Percentiles rank a stretch among this genome's conserved stretches.
Conservation (phyloP, 805 yeast species). For the Starmerella sp. region DNA sequence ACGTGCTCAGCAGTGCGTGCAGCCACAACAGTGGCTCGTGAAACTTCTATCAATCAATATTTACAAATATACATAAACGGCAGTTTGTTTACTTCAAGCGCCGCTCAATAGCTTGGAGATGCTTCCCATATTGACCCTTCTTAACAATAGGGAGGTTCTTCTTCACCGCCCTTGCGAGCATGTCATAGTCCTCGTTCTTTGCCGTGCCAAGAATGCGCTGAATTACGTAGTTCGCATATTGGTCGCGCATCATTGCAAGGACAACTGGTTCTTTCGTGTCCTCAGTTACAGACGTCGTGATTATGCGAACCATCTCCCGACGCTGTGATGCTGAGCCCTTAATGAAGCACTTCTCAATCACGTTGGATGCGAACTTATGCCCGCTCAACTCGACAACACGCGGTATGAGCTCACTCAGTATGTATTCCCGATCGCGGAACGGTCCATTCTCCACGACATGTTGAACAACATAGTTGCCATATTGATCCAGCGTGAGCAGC, state of each 20-base stretch:
- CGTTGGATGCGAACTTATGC: slow-evolving; percentile 96
- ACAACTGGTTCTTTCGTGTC: slow-evolving; percentile 37
- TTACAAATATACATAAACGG: not conserved
- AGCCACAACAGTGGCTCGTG: too few species aligned
- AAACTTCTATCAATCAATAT: not conserved
- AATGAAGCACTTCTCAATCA: slow-evolving; percentile 85
- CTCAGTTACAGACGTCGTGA: slow-evolving; percentile 27
- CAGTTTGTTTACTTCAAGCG: slow-evolving; percentile 17
- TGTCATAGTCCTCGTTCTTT: slow-evolving; percentile 53
- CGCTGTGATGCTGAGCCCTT: slow-evolving; percentile 58
- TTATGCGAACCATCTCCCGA: slow-evolving; percentile 50
- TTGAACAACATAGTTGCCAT: slow-evolving; percentile 95
- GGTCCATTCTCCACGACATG: slow-evolving; percentile 81
- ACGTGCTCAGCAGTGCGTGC: too few species aligned
- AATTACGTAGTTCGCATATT: slow-evolving; percentile 93
- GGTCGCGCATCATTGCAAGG: slow-evolving; percentile 93
- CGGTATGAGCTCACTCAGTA: slow-evolving; percentile 57
- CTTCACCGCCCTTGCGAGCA: slow-evolving; percentile 62
- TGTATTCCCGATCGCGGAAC: slow-evolving; percentile 43
- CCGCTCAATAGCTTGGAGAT: slow-evolving; percentile 71
- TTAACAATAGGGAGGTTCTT: slow-evolving; percentile 68
- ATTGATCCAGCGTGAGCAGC: slow-evolving; percentile 83
- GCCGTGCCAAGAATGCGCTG: slow-evolving; percentile 85
- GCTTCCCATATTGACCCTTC: slow-evolving; percentile 64
- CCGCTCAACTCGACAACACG: slow-evolving; percentile 74